Base-by-base conservation (phyloP, 352 stramenopile species). In the Globisporangium apiculatum region DNA sequence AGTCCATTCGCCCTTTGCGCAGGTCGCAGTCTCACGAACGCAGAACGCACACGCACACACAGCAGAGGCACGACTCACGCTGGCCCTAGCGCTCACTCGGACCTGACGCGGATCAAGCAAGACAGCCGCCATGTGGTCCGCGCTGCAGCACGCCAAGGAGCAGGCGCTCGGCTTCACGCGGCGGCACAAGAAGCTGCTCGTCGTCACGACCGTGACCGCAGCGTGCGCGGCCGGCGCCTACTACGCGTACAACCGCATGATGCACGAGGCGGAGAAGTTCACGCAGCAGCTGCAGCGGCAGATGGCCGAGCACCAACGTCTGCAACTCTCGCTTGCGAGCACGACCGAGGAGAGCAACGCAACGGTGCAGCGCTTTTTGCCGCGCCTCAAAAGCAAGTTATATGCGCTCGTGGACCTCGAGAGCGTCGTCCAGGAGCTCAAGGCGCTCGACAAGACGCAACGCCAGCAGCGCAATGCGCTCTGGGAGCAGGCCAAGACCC, bases 301-400 rank as follows among this genome's bases (percentile, higher is more conserved):
- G 65, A 83, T 92, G 76, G 73, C 68, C 4, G 72, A 89, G 65
- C 83, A 90, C 59, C 79, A 92, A 65, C 80, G 75, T 7, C 73
- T 92, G 50, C 80, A 90, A 57, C 58, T 88, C 24, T 76, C 81
- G 53, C 64, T 92, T 57, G 70, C 75, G 45, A 83, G 67, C 51
- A 87, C 83, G n/a, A 82, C 76, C 38, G 79, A 90, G 52, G 80
- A 92, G 61, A 91, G 80, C 61, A 78, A 72, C 52, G 78, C 80
- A 12, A 86, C 80, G 54, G 76, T 92, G 60, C 78, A 78, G 56
- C 83, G 81, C 46, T 92, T 92, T 60, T 61, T 92, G 38, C 83
- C 80, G 17, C 68, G 69, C 15, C 69, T 92, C 12, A 83, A 85
- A 58, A 74, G 73, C 51, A 73, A 73, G 36, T 57, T 92, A 18